Evolutionary conservation across 257 asterid genomes (phyloP).

Genomic region (Haberlea rhodopensis): DNA sequence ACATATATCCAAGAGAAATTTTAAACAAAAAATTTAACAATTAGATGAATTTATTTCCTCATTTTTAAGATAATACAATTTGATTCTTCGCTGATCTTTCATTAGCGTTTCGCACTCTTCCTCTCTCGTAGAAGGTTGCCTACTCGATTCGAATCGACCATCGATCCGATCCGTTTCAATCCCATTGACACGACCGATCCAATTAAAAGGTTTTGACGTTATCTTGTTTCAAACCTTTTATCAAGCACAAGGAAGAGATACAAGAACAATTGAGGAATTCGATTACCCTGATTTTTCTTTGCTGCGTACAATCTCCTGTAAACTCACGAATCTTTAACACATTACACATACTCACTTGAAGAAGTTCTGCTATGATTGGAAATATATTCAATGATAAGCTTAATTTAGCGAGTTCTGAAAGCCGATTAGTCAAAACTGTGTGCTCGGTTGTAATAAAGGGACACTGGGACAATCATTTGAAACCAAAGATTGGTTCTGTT

Average conservation of each 20-base stretch:
- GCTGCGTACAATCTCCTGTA: conserved; percentile 3
- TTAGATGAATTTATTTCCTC: no score
- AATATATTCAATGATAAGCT: conserved; percentile 42
- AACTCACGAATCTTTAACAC: not conserved
- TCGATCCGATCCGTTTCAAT: not conserved
- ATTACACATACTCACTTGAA: not conserved
- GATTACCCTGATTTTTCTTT: conserved; percentile 4
- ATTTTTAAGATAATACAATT: no score
- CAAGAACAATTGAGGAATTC: not conserved
- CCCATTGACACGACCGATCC: not conserved
- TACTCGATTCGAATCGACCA: no score
- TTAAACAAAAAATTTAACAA: no score
- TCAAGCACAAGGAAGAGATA: conserved; percentile 23
- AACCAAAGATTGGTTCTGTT: conserved; percentile 59
- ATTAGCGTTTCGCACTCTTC: no score
- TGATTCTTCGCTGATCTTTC: no score
- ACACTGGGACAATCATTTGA: conserved; percentile 60
- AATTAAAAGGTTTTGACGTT: not conserved
- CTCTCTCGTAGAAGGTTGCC: no score
- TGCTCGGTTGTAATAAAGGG: conserved; percentile 65
- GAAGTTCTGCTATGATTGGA: not conserved
- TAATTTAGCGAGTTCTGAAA: conserved; percentile 35
- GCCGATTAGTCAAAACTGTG: conserved; percentile 45
- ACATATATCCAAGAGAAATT: no score
- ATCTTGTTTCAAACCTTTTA: conserved; percentile 13